Evolutionary conservation across 148 eudicot species (phyloP).

Genomic region (Camellia sinensis): DNA sequence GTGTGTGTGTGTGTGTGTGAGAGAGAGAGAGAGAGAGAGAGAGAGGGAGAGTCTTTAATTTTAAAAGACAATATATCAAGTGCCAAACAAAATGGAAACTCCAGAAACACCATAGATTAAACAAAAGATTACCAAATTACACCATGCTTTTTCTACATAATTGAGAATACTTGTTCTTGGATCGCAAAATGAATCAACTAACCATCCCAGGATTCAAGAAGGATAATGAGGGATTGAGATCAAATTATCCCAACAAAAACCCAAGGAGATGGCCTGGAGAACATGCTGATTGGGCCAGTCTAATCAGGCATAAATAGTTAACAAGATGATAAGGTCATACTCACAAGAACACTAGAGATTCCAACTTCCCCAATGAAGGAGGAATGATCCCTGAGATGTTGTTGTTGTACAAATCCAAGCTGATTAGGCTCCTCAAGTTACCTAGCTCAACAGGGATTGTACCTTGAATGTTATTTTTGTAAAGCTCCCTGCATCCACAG

Average conservation of each 20-base stretch:
- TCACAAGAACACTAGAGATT: conserved; percentile 77
- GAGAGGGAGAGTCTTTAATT: too few species aligned
- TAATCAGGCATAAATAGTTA: neutral
- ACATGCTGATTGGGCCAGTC: conserved; percentile 2
- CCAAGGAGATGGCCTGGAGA: neutral
- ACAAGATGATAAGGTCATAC: conserved; percentile 24
- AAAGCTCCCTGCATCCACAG: conserved; percentile 64
- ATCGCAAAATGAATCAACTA: neutral
- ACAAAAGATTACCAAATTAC: neutral
- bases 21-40: too few species aligned
- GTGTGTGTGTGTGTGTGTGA: too few species aligned
- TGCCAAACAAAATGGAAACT: too few species aligned
- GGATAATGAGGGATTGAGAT: neutral
- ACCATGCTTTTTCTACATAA: neutral
- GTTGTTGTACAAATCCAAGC: conserved; percentile 86
- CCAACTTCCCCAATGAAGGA: conserved; percentile 57
- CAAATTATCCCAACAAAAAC: neutral
- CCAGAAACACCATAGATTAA: neutral
- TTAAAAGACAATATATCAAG: too few species aligned
- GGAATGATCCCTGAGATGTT: conserved; percentile 70
- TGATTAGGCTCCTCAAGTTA: conserved; percentile 66
- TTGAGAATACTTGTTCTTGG: neutral
- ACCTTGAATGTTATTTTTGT: conserved; percentile 73
- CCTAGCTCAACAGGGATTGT: conserved; percentile 74
- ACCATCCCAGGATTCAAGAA: conserved; percentile 4